Conservation (phyloP, 2,329 filamentous ascomycete species). For the Neoscytalidium dimidiatum region DNA sequence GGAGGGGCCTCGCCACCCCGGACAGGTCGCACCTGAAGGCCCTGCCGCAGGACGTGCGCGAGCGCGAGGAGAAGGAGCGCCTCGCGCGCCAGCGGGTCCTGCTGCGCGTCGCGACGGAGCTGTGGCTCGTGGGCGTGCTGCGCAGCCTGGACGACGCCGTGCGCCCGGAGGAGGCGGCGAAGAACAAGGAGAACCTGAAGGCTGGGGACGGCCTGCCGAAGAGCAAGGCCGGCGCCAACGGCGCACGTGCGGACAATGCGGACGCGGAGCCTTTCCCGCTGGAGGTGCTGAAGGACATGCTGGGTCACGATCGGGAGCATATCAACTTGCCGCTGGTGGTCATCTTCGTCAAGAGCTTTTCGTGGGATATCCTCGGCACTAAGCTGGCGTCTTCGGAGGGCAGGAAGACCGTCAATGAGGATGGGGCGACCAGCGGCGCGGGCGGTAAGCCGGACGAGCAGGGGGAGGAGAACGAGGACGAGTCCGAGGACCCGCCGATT, state of each 20-base stretch:
- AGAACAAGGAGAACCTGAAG: slow-evolving; percentile 59
- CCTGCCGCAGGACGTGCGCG: slow-evolving; percentile 76
- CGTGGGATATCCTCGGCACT: slow-evolving; percentile 90
- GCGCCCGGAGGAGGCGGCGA: slow-evolving; percentile 64
- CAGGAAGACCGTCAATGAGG: slow-evolving; percentile 81
- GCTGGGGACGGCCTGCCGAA: slow-evolving; percentile 61
- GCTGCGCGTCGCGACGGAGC: slow-evolving; percentile 85
- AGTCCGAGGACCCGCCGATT: slow-evolving; percentile 70
- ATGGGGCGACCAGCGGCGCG: slow-evolving; percentile 64
- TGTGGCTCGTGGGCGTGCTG: slow-evolving; percentile 91
- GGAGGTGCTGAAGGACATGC: slow-evolving; percentile 94
- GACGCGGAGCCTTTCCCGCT: slow-evolving; percentile 90
- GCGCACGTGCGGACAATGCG: slow-evolving; percentile 58
- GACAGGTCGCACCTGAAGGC: slow-evolving; percentile 83
- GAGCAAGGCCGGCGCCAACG: slow-evolving; percentile 59
- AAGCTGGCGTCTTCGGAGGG: slow-evolving; percentile 71
- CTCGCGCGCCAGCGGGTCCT: slow-evolving; percentile 82
- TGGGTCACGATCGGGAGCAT: slow-evolving; percentile 92
- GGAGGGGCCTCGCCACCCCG: slow-evolving; percentile 85
- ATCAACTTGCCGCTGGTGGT: slow-evolving; percentile 88
- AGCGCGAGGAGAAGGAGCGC: slow-evolving; percentile 95
- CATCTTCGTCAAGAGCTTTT: slow-evolving; percentile 92
- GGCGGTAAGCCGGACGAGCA: slow-evolving; percentile 54
- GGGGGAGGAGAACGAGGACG: slow-evolving; percentile 54
- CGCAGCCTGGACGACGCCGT: slow-evolving; percentile 74